Evolutionary conservation across 805 yeast genomes (phyloP), one percentile per base, ranked within the genome.

Genomic region (Monosporozyma solicola): DNA sequence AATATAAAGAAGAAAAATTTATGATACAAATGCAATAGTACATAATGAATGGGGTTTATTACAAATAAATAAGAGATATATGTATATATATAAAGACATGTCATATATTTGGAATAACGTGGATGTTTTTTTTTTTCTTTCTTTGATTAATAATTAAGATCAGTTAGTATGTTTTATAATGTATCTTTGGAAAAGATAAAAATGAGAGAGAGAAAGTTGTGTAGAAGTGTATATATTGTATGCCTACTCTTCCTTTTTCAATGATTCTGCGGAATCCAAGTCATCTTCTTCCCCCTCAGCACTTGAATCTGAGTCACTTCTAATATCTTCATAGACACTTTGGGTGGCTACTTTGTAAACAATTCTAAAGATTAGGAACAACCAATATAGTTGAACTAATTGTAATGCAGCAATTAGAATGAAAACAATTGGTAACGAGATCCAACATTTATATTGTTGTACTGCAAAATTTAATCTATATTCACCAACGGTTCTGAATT

Each of bases 401-500:
- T 94, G 98, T 58, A 94, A 77, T 1, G 94, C 91, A 50, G 78
- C 74, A 56, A 94, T 78, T 63, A 94, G 78, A 24, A 72, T 69
- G 64, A 94, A 91, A 3, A 92, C 91, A 66, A 94, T 90, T 52
- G 88, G 87, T 72, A 88, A 95, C 25, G 98, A 85, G 59, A 94
- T 87, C 85, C 89, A 89, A 72, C 98, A 94, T 72, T 94, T 94
- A 74, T 92, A 94, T 69, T 94, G 97, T 69, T 91, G 92, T 35
- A 94, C 83, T 13, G 79, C 87, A 82, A 88, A 94, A 74, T 89
- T 82, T 61, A 94, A 75, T 54, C 78, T 79, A 71, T 76, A 90
- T 52, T 84, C 83, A 41, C 99, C 99, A 25, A 87, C 89, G 1
- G 95, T 80, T 59, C 76, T 79, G 72, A 87, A 94, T 69, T 90